Percentiles rank a stretch among this genome's conserved stretches.
These are phyloP conservation scores for Prillingera fragicola DNA, from an alignment of 1,284 basidiomycete species.

Conservation along the genomic window DNA sequence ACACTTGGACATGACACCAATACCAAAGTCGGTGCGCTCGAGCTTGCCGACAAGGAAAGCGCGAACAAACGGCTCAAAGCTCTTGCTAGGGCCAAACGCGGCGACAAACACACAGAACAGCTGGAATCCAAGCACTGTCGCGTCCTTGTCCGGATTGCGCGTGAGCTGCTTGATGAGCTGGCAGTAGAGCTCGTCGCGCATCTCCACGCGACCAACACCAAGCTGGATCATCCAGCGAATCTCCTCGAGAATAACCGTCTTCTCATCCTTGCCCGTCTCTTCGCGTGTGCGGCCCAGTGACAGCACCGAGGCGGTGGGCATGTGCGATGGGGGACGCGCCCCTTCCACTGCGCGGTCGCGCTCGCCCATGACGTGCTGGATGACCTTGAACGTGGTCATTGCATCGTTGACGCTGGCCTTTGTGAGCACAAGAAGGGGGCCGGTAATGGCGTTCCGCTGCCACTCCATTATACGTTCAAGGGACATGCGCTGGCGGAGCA, in stretches of 20 bases:
- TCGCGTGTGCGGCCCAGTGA: conserved; percentile 5
- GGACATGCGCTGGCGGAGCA: conserved; percentile 65
- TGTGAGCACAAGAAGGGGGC: conserved; percentile 67
- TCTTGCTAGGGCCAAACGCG: conserved; percentile 83
- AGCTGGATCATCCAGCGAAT: conserved; percentile 76
- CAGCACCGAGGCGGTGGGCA: conserved; percentile 11
- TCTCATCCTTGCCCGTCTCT: conserved; percentile 22
- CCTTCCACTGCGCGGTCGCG: conserved; percentile 56
- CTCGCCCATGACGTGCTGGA: conserved; percentile 88
- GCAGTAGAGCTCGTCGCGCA: conserved; percentile 86
- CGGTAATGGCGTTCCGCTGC: conserved; percentile 70
- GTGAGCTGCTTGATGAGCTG: conserved; percentile 85
- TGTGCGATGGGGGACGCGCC: conserved; percentile 7
- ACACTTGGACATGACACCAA: conserved; percentile 81
- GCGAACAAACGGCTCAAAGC: conserved; percentile 74
- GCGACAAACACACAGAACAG: conserved; percentile 77
- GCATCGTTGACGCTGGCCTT: conserved; percentile 63
- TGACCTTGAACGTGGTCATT: conserved; percentile 74
- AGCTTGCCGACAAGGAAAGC: conserved; percentile 67
- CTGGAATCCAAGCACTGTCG: conserved; percentile 83
- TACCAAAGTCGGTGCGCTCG: conserved; percentile 58
- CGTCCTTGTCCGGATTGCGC: conserved; percentile 73
- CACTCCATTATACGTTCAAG: conserved; percentile 79
- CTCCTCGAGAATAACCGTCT: conserved; percentile 62
- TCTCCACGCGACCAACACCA: conserved; percentile 68